Evolutionary conservation across 2,329 filamentous ascomycete species (phyloP), one percentile per base, ranked within the genome.

Genomic region (Fusarium praegraminearum): DNA sequence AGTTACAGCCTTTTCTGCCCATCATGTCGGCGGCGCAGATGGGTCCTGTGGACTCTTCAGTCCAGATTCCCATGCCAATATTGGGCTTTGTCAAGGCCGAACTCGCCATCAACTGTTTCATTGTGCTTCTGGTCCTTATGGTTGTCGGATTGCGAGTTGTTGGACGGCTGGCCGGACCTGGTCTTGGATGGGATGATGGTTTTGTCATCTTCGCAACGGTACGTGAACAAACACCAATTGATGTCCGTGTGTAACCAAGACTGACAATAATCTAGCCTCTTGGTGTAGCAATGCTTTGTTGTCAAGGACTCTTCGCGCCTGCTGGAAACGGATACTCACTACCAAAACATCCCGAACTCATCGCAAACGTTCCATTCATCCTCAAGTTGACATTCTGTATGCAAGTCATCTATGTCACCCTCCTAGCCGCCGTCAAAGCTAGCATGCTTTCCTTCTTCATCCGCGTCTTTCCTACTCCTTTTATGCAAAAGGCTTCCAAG

Each of bases 151-250:
- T 78, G 32, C 65, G 78, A 54, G 67, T 78, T 5, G 20, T 71
- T 0, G 76, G 75, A 5, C 74, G 78, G 26, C n/a, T 76, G 11
- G 68, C 57, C 9, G 78, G 78, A 2, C 76, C 78, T 9, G 78
- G 78, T 1, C 59, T 79, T 13, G 77, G 78, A 26, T 76, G 70
- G 73, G 78, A 79, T 56, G 78, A 79, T 68, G 62, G 47, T 7
- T 62, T 79, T 12, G 73, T 79, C 26, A 62, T 79, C 16, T 47
- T 77, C 12, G 62, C 71, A 16, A 70, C 66, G 61, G 74, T 76
- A 61, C 7, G 73, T 72, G 16, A 11, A 11, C 20, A 1, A 24
- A n/a, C 15, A 12, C 24, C 10, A 12, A 10, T 26, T 8, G 16
- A 36, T 20, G 16, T 13, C 12, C 12, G 3, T 7, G 24, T 4